Evolutionary conservation across 495 filamentous ascomycete species (phyloP), one percentile per base, ranked within the genome.

Genomic region (Tuber melanosporum): DNA sequence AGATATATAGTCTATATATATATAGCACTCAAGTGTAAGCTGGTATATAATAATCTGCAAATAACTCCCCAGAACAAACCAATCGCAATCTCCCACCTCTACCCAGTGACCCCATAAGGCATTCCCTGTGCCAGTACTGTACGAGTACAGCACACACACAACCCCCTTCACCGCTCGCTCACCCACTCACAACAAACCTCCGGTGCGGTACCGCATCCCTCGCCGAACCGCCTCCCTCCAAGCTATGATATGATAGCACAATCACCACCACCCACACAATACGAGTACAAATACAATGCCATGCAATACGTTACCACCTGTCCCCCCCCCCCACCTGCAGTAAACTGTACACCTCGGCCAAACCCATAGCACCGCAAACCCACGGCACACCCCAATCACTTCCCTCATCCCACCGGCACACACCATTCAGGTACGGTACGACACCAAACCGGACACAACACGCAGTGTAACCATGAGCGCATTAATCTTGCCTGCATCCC

Each of bases 381-480:
- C n/a, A 66, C 57, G 1, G n/a, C 57, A 32, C 57, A 62, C 57
- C 57, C 26, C 57, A 66, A 14, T 14, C 22, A 62, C 52, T 17
- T 41, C 39, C 42, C 10, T 66, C n/a, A 32, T n/a, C 57, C 1
- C 26, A 32, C 26, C 14, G 57, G 57, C 12, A 2, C n/a, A 12
- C 26, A 66, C 57, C 26, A 66, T 66, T 66, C 57, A 66, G 57
- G 57, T 66, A 66, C 57, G 57, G 57, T 66, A 17, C 26, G 57
- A 32, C 26, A 32, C n/a, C n/a, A 41, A 66, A 66, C 22, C 22
- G 6, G 9, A 46, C 45, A 46, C 45, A 14, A 12, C 22, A n/a
- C 26, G 26, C 57, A 0, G 57, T 66, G 57, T 66, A 66, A 66
- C 57, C 57, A 66, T 66, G 57, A 66, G 57, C 26, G 26, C 26